Conservation (phyloP, 169 alveolate genomes). For the Fabrea salina region DNA sequence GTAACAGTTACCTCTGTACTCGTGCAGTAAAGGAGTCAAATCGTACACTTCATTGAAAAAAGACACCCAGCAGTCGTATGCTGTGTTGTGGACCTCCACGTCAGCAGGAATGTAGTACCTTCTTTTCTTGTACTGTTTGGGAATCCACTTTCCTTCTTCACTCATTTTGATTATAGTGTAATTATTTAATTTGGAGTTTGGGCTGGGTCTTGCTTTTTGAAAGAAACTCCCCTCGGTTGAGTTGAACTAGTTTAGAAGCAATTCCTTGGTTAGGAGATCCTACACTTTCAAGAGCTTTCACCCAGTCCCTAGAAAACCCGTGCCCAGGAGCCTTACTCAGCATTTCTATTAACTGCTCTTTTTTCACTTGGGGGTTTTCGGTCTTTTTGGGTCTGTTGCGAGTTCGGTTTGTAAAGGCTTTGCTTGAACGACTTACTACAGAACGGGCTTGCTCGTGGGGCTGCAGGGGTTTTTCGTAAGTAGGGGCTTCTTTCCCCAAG, state of each 20-base stretch:
- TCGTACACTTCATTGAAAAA: conserved; percentile 81
- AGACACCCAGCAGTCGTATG: conserved; percentile 86
- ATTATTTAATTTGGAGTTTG: no score
- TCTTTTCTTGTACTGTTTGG: conserved; percentile 62
- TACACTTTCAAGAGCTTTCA: not conserved
- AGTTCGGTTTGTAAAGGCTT: not conserved
- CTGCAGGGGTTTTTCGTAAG: not conserved
- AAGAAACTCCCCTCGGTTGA: not conserved
- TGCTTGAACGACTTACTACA: not conserved
- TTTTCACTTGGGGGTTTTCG: not conserved
- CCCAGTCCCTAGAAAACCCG: not conserved
- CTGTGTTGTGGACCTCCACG: conserved; percentile 80
- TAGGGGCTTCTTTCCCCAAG: not conserved
- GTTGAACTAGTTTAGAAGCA: not conserved
- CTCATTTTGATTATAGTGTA: not conserved
- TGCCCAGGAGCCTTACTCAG: not conserved
- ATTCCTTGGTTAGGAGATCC: not conserved
- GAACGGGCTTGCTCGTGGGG: not conserved
- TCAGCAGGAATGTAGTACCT: conserved; percentile 81
- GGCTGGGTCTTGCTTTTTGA: no score
- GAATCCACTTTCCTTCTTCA: conserved; percentile 1
- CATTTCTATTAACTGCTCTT: not conserved
- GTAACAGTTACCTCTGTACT: no score
- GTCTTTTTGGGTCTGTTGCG: not conserved
- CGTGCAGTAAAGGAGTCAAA: conserved; percentile 73